A percentile compares a stretch with the other conserved stretches of the same genome.
Evolutionary conservation across 192 early-diverging fungal species (phyloP).

Genomic region (Ambispora gerdemannii): DNA sequence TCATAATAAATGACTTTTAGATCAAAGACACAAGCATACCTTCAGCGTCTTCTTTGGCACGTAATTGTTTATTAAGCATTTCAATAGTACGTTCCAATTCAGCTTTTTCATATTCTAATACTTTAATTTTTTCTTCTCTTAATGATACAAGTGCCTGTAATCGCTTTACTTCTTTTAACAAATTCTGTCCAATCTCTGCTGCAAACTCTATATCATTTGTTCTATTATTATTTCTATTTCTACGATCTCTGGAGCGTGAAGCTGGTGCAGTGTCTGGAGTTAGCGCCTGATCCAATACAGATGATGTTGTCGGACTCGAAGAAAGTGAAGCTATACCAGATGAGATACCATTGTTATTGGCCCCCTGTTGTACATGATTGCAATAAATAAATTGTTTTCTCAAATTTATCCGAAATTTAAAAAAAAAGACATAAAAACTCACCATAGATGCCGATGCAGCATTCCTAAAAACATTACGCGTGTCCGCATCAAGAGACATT

Average conservation of each 20-base stretch:
- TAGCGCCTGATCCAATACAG: not conserved
- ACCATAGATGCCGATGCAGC: not conserved
- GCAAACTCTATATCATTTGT: constrained; percentile 49
- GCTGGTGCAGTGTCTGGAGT: not conserved
- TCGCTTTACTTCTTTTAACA: constrained; percentile 42
- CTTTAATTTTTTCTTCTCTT: constrained; percentile 41
- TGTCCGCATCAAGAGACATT: not conserved
- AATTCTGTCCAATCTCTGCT: constrained; percentile 45
- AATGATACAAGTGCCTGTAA: constrained; percentile 44
- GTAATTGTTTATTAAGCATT: constrained; percentile 45
- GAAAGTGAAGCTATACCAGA: not conserved
- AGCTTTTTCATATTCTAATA: constrained; percentile 49
- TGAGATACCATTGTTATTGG: not conserved
- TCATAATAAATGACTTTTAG: too few species aligned
- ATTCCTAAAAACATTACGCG: constrained; percentile 4
- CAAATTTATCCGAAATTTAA: not conserved
- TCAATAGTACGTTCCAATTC: constrained; percentile 54
- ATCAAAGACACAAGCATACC: too few species aligned
- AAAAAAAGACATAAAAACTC: not conserved
- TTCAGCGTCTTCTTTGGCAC: constrained; percentile 54
- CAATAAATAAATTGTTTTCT: not conserved
- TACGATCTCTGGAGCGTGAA: not conserved
- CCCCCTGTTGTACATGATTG: not conserved
- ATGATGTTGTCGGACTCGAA: not conserved
- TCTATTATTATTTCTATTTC: constrained; percentile 20